Conservation (phyloP, 257 asterid genomes). For the Paraleonurus japonicus region DNA sequence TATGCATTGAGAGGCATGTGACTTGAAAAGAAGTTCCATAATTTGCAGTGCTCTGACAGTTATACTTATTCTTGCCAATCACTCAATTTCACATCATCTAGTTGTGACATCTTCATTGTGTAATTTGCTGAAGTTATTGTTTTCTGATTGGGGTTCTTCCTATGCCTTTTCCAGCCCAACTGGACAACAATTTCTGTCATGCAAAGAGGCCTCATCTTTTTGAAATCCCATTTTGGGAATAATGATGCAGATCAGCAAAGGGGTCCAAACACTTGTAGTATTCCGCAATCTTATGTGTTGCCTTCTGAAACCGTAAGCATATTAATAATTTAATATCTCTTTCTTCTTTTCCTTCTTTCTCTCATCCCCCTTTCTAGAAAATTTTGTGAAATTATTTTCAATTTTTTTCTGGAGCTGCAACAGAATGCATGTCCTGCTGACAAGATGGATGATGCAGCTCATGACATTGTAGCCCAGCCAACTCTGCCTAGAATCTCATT, state of each 20-base stretch:
- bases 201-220: constrained; percentile 83
- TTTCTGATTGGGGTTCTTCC: constrained; percentile 21
- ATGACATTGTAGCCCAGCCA: constrained; percentile 39
- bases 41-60: not conserved
- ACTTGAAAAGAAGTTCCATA: not conserved
- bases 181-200: constrained; percentile 80
- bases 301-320: constrained; percentile 53
- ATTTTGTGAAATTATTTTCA: constrained; percentile 17
- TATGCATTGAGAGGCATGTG: constrained; percentile 19
- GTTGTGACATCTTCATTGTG: not conserved
- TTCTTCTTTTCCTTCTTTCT: not conserved
- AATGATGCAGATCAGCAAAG: constrained; percentile 37
- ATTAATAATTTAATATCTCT: constrained; percentile 1
- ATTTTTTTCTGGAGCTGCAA: constrained; percentile 30
- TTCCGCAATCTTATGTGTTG: constrained; percentile 40
- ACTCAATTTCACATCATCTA: constrained; percentile 11
- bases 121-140: constrained; percentile 17
- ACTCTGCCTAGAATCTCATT: constrained; percentile 36
- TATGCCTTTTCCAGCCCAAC: constrained; percentile 58
- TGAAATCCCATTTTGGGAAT: constrained; percentile 57
- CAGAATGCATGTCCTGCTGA: constrained; percentile 49
- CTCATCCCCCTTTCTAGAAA: not conserved
- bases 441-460: constrained; percentile 25
- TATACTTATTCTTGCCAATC: not conserved
- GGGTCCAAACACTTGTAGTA: constrained; percentile 46